Evolutionary conservation across 768 basidiomycete species (phyloP).

Genomic region (Erythrobasidium yunnanense): DNA sequence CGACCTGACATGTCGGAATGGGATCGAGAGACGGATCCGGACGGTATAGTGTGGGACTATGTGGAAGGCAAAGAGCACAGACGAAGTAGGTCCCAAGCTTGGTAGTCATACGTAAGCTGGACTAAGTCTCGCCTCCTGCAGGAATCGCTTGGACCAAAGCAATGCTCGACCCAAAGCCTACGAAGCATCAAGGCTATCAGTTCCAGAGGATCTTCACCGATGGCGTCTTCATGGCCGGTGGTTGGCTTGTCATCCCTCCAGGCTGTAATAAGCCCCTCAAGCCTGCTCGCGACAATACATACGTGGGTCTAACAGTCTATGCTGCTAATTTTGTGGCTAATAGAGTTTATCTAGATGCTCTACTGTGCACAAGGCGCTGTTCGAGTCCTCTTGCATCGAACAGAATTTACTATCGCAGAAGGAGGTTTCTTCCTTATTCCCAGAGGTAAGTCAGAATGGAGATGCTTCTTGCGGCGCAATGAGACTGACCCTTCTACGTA

Average conservation of each 20-base stretch:
- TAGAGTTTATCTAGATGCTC: constrained; percentile 49
- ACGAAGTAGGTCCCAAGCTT: constrained; percentile 52
- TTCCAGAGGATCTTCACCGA: constrained; percentile 91
- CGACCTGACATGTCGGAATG: constrained; percentile 38
- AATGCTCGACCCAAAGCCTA: constrained; percentile 55
- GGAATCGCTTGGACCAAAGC: constrained; percentile 68
- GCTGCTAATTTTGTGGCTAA: neutral
- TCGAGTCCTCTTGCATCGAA: constrained; percentile 69
- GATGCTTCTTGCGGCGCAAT: neutral
- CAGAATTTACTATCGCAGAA: constrained; percentile 61
- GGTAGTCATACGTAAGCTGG: constrained; percentile 6
- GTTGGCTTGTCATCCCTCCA: constrained; percentile 70
- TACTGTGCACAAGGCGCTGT: constrained; percentile 81
- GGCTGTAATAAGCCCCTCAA: constrained; percentile 74
- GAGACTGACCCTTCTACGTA: neutral
- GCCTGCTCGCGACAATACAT: constrained; percentile 82
- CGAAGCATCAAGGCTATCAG: constrained; percentile 53
- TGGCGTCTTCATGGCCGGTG: constrained; percentile 79
- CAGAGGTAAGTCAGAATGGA: constrained; percentile 51
- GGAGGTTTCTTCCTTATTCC: constrained; percentile 86
- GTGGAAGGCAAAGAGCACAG: constrained; percentile 53
- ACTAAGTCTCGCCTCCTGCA: constrained; percentile 15
- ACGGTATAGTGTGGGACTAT: constrained; percentile 61
- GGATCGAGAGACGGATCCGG: constrained; percentile 50
- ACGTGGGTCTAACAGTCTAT: constrained; percentile 49